phyloP scores from a whole-genome alignment of 2,329 filamentous ascomycete species.

The Aspergillus jensenii region DNA sequence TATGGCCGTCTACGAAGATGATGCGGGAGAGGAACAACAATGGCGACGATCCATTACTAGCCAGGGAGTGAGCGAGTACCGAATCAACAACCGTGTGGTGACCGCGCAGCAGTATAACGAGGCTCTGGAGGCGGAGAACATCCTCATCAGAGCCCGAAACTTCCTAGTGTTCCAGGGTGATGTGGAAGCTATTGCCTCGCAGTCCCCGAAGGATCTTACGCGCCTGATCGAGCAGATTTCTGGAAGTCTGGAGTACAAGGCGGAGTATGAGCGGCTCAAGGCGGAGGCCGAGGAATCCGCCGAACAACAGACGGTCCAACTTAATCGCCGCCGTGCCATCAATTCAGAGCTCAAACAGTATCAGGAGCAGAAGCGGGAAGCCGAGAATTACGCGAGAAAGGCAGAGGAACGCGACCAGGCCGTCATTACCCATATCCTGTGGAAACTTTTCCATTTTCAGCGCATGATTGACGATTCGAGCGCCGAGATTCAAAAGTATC shows the following conservation, averaged over 20 bases:
- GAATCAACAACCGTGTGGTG: slow-evolving; percentile 90
- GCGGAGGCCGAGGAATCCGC: slow-evolving; percentile 79
- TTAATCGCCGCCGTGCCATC: slow-evolving; percentile 86
- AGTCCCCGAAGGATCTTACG: slow-evolving; percentile 91
- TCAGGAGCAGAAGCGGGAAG: slow-evolving; percentile 92
- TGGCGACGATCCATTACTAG: slow-evolving; percentile 96
- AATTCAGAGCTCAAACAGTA: slow-evolving; percentile 98
- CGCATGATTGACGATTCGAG: slow-evolving; percentile 89
- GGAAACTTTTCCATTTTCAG: slow-evolving; percentile 96
- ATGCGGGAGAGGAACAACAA: slow-evolving; percentile 88
- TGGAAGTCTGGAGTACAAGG: slow-evolving; percentile 90
- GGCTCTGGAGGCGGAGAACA: slow-evolving; percentile 87
- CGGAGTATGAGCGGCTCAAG: slow-evolving; percentile 90
- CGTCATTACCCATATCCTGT: slow-evolving; percentile 88
- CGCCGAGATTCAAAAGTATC: slow-evolving; percentile 85
- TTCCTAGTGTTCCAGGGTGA: slow-evolving; percentile 98
- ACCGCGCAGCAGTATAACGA: slow-evolving; percentile 92
- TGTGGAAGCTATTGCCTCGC: slow-evolving; percentile 93
- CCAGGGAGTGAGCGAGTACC: slow-evolving; percentile 86
- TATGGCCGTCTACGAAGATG: slow-evolving; percentile 98
- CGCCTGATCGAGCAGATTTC: slow-evolving; percentile 96
- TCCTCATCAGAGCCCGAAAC: slow-evolving; percentile 95
- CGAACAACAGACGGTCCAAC: slow-evolving; percentile 84
- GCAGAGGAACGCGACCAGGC: slow-evolving; percentile 87
- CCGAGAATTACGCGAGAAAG: slow-evolving; percentile 89